A percentile compares a stretch with the other conserved stretches of the same genome.
Evolutionary conservation across 768 basidiomycete species (phyloP).

Genomic region (Tylopilus sp.): DNA sequence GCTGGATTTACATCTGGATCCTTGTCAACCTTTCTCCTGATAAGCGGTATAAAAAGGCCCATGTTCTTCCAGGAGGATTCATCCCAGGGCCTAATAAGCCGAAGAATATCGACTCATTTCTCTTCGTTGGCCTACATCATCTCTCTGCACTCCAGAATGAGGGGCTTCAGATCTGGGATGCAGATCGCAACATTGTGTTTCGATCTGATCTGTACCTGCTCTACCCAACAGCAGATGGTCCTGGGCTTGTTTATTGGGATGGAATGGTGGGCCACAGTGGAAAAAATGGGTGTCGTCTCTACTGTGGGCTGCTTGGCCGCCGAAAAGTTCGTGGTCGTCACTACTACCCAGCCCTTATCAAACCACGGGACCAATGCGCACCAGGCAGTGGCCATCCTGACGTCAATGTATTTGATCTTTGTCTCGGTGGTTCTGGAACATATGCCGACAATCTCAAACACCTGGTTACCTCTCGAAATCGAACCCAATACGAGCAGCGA

Average conservation of each 20-base stretch:
- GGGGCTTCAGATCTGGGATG: background rate
- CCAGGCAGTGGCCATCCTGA: slow-evolving; percentile 32
- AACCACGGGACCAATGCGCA: slow-evolving; percentile 14
- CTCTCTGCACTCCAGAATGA: background rate
- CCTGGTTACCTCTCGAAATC: slow-evolving; percentile 7
- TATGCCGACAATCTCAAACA: too few species aligned
- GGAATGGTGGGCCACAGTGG: background rate
- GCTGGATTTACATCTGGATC: background rate
- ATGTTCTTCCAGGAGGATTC: background rate
- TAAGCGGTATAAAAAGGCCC: background rate
- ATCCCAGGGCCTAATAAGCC: background rate
- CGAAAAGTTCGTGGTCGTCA: background rate
- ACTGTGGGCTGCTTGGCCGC: background rate
- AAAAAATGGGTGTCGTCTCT: background rate
- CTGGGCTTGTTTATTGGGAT: too few species aligned
- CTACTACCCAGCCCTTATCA: background rate
- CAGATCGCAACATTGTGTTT: background rate
- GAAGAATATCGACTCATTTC: background rate
- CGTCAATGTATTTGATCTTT: slow-evolving; percentile 21
- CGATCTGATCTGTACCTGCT: background rate
- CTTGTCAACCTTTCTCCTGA: background rate
- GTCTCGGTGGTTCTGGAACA: background rate
- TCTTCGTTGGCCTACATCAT: background rate
- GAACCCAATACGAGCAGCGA: slow-evolving; percentile 22
- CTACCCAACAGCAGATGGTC: background rate